Evolutionary conservation across 2,329 filamentous ascomycete genomes (phyloP), one percentile per base, ranked within the genome.

Genomic region (Rasamsonia emersonii): DNA sequence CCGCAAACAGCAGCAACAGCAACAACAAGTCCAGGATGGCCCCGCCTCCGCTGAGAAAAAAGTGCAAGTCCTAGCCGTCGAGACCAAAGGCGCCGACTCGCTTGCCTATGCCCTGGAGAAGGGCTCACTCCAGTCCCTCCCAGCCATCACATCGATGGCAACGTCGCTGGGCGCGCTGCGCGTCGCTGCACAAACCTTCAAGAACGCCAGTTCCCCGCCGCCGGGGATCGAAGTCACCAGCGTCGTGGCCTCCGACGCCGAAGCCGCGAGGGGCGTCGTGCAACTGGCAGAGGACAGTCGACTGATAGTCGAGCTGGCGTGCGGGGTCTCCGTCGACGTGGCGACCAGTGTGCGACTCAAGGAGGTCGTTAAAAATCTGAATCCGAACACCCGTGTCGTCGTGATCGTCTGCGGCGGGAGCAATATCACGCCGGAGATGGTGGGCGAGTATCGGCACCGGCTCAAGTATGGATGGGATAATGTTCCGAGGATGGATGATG

Each of bases 221-320:
- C 17, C 40, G 1, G 52, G 54, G 2, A 28, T 58, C 19, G 60
- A 67, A 18, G 70, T 80, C 14, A 61, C 61, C 3, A 77, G 70
- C 42, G 58, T 73, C 8, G 78, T 84, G 0, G 65, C 86, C 2
- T 69, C 67, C 2, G 84, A 91, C 49, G 76, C 75, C 2, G 82
- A 89, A 49, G 86, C 88, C 1, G 84, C 82, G 15, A 71, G 76
- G 59, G 85, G 77, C 4, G 81, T 79, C 33, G 73, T 79, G 49
- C 66, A 73, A 7, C 77, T 94, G 42, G 78, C 84, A 5, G 82
- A 94, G 45, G 84, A 93, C 41, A 78, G 83, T 44, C 66, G 79
- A 19, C 62, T 88, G 40, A 63, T 93, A 40, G 83, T 93, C 4
- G 88, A 95, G 63, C 65, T 79, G 18, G 76, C 85, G 0, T 93